Evolutionary conservation across 2,329 filamentous ascomycete species (phyloP).

Genomic region (Pezicula radicicola): DNA sequence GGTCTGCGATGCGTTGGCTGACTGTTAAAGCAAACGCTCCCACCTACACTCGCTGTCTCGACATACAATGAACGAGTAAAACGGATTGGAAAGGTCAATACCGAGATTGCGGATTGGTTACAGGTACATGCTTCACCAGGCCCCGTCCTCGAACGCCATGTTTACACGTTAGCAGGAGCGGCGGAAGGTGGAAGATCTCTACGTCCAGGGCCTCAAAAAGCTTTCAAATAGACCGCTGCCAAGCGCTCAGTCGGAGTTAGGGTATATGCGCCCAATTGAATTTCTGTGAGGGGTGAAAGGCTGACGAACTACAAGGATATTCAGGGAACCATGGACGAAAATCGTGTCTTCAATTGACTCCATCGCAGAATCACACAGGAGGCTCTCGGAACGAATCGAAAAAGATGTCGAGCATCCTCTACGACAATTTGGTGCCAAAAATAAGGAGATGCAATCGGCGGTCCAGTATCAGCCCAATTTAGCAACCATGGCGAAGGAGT

Average conservation of each 20-base stretch:
- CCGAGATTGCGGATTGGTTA: slow-evolving; percentile 93
- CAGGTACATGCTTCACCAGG: slow-evolving; percentile 56
- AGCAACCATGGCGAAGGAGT: slow-evolving; percentile 73
- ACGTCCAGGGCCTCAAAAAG: slow-evolving; percentile 78
- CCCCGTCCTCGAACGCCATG: slow-evolving; percentile 5
- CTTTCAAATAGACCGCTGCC: slow-evolving; percentile 72
- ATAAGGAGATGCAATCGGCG: slow-evolving; percentile 76
- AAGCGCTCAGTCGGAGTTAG: slow-evolving; percentile 76
- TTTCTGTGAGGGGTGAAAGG: slow-evolving; percentile 1
- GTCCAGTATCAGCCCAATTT: slow-evolving; percentile 80
- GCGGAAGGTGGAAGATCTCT: slow-evolving; percentile 85
- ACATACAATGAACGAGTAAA: slow-evolving; percentile 84
- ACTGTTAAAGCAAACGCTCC: slow-evolving; percentile 66
- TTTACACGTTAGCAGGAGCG: slow-evolving; percentile 65
- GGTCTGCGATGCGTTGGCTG: slow-evolving; percentile 9
- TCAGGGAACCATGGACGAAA: slow-evolving; percentile 86
- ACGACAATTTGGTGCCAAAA: slow-evolving; percentile 68
- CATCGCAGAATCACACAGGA: slow-evolving; percentile 79
- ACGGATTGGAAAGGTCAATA: slow-evolving; percentile 81
- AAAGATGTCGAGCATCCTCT: slow-evolving; percentile 84
- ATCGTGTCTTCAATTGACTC: slow-evolving; percentile 77
- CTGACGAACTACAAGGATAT: slow-evolving; percentile 61
- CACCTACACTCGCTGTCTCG: slow-evolving; percentile 76
- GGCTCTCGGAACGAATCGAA: slow-evolving; percentile 78
- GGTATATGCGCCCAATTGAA: slow-evolving; percentile 52